Evolutionary conservation across 1,284 basidiomycete species (phyloP).

Genomic region (Afroboletus lepidellus): DNA sequence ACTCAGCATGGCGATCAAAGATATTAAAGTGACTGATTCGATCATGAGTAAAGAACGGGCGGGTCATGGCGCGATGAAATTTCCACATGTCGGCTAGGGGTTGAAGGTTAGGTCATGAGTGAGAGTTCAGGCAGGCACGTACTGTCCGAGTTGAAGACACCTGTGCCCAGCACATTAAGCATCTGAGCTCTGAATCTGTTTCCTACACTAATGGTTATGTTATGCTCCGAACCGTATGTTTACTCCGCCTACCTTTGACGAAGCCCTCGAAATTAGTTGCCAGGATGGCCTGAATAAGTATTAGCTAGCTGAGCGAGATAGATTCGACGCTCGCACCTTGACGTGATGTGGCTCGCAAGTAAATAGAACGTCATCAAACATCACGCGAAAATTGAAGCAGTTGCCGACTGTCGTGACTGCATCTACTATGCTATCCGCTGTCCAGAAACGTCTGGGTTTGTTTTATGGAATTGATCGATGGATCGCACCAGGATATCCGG

Average conservation of each 20-base stretch:
- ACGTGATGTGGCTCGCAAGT: conserved; percentile 27
- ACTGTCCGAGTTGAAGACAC: conserved; percentile 51
- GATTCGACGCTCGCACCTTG: conserved; percentile 11
- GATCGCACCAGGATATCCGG: conserved; percentile 26
- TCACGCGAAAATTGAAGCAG: conserved; percentile 21
- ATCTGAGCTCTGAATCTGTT: conserved; percentile 25
- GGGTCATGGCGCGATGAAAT: conserved; percentile 48
- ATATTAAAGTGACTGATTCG: conserved; percentile 48
- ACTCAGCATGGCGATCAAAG: conserved; percentile 41
- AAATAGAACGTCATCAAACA: conserved; percentile 25
- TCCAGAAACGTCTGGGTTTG: not conserved
- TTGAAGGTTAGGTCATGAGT: conserved; percentile 1
- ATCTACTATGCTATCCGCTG: conserved; percentile 18
- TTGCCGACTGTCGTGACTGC: conserved; percentile 9
- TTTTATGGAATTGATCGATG: not conserved
- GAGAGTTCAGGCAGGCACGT: conserved; percentile 1
- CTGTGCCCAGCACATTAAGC: conserved; percentile 38
- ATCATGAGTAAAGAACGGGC: conserved; percentile 52
- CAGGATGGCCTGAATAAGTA: conserved; percentile 25
- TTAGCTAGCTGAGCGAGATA: not conserved
- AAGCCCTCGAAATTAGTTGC: conserved; percentile 37
- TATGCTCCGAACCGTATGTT: conserved; percentile 1
- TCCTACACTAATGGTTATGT: conserved; percentile 20
- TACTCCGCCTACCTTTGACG: conserved; percentile 34
- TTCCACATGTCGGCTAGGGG: conserved; percentile 40